phyloP scores from a whole-genome alignment of 345 rosid species.

The Streptanthus diversifolius region DNA sequence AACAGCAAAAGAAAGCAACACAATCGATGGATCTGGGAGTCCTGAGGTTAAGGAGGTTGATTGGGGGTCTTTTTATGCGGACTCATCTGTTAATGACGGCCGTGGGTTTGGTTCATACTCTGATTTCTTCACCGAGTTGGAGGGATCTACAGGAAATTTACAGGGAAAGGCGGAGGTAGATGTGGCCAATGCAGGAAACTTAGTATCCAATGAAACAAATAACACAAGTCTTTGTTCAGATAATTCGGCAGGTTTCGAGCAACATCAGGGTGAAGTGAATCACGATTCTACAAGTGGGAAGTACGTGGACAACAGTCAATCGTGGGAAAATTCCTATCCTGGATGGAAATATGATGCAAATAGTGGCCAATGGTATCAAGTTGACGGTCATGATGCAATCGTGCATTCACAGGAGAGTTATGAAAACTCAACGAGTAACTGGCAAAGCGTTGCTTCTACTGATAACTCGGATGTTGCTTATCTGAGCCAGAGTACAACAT shows the following conservation, averaged over 20 bases:
- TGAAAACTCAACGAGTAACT: slow-evolving; percentile 37
- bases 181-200: slow-evolving; percentile 21
- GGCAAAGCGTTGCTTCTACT: slow-evolving; percentile 41
- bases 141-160: slow-evolving; percentile 38
- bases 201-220: slow-evolving; percentile 28
- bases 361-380: slow-evolving; percentile 82
- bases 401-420: slow-evolving; percentile 37
- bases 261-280: slow-evolving; percentile 28
- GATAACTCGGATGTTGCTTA: slow-evolving; percentile 51
- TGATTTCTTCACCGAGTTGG: slow-evolving; percentile 70
- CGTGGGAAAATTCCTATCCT: slow-evolving; percentile 82
- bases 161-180: slow-evolving; percentile 37
- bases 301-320: slow-evolving; percentile 48
- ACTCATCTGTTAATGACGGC: slow-evolving; percentile 45
- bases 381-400: slow-evolving; percentile 42
- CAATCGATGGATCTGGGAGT: slow-evolving; percentile 38
- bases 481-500: slow-evolving; percentile 58
- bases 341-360: slow-evolving; percentile 81
- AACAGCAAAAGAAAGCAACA: slow-evolving; percentile 11
- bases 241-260: slow-evolving; percentile 33
- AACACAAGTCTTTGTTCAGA: slow-evolving; percentile 27
- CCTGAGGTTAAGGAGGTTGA: slow-evolving; percentile 78
- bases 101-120: slow-evolving; percentile 66
- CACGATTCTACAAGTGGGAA: slow-evolving; percentile 40
- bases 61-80: slow-evolving; percentile 81